Conservation (phyloP, 192 early-diverging fungal species). For the Backusella sp. region DNA sequence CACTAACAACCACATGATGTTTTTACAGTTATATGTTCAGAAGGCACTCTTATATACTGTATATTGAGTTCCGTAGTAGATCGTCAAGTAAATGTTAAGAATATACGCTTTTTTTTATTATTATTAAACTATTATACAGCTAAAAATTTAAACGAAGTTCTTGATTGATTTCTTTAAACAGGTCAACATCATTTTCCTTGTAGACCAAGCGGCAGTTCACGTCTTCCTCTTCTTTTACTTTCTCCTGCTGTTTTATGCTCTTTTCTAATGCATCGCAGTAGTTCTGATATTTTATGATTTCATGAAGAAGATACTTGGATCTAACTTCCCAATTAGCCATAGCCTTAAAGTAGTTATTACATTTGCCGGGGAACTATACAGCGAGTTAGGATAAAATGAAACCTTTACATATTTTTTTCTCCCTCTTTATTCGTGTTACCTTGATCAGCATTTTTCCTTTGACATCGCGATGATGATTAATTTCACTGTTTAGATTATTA, state of each 20-base stretch:
- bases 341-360: slow-evolving; percentile 57
- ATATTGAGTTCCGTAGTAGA: background rate
- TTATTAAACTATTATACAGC: background rate
- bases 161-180: slow-evolving; percentile 17
- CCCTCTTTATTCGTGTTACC: background rate
- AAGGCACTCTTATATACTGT: no score
- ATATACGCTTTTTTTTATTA: background rate
- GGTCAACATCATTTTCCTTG: slow-evolving; percentile 2
- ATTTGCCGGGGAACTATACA: slow-evolving; percentile 51
- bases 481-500: slow-evolving; percentile 58
- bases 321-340: slow-evolving; percentile 77
- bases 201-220: background rate
- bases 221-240: background rate
- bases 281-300: slow-evolving; percentile 81
- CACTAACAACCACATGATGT: background rate
- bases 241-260: slow-evolving; percentile 7
- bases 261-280: slow-evolving; percentile 75
- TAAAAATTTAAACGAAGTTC: slow-evolving; percentile 10
- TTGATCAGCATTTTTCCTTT: slow-evolving; percentile 40
- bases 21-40: background rate
- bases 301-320: slow-evolving; percentile 70
- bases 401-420: background rate
- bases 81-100: background rate
- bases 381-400: background rate
- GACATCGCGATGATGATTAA: slow-evolving; percentile 62